Percentiles rank a stretch among this genome's conserved stretches.
phyloP scores from a whole-genome alignment of 148 eudicot species.

The Bassia scoparia region DNA sequence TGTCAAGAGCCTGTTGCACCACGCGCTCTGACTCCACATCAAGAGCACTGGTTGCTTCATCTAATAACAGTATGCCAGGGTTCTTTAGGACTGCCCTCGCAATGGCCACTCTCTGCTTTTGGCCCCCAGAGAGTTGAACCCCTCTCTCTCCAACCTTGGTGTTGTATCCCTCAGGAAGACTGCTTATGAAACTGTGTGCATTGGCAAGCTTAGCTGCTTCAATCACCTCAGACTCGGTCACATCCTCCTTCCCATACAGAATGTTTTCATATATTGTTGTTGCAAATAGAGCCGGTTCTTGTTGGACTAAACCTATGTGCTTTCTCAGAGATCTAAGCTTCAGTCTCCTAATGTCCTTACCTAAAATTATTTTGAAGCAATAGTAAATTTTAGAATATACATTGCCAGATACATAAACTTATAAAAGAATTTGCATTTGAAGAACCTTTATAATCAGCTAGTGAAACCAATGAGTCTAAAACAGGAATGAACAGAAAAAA shows the following conservation, averaged over 20 bases:
- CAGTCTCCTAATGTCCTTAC: conserved; percentile 72
- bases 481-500: no score
- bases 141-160: conserved; percentile 95
- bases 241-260: conserved; percentile 83
- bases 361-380: conserved; percentile 34
- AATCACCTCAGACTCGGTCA: conserved; percentile 74
- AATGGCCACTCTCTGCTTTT: conserved; percentile 94
- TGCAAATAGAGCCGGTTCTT: conserved; percentile 95
- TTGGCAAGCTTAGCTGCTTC: conserved; percentile 91
- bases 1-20: conserved; percentile 81
- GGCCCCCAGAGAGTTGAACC: conserved; percentile 93
- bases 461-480: no score
- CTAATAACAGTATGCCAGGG: conserved; percentile 71
- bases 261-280: conserved; percentile 90
- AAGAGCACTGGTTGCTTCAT: conserved; percentile 92
- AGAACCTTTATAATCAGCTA: neutral
- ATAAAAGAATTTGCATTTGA: neutral
- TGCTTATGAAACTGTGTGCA: conserved; percentile 82
- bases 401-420: neutral
- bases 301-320: conserved; percentile 90
- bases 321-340: conserved; percentile 76
- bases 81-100: conserved; percentile 87
- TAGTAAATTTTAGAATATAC: no score
- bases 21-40: conserved; percentile 84
- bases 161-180: conserved; percentile 90